Conservation (phyloP, 2,329 filamentous ascomycete genomes). For the Fusarium continuum region DNA sequence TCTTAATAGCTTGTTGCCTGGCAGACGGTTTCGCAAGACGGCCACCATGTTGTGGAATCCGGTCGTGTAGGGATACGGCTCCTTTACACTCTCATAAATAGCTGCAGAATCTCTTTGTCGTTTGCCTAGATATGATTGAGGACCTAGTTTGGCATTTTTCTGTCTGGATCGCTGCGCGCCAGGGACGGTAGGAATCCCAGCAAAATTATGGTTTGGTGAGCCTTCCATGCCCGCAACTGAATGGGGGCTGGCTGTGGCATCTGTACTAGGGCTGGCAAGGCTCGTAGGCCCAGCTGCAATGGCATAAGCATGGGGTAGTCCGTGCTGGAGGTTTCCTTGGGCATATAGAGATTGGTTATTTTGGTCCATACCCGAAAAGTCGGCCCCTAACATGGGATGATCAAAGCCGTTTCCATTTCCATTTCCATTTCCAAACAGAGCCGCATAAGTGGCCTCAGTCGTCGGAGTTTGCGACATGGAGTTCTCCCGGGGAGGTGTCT, state of each 20-base stretch:
- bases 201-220: conserved; percentile 54
- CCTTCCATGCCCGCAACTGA: conserved; percentile 64
- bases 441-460: conserved; percentile 52
- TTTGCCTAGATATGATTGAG: conserved; percentile 64
- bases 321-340: conserved; percentile 68
- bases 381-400: conserved; percentile 58
- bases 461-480: conserved; percentile 54
- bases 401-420: conserved; percentile 61
- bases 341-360: conserved; percentile 58
- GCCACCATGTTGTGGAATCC: conserved; percentile 90
- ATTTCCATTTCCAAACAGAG: conserved; percentile 62
- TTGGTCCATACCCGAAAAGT: conserved; percentile 63
- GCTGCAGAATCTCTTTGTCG: conserved; percentile 77
- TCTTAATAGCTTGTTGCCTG: conserved; percentile 77
- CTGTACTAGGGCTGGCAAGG: conserved; percentile 71
- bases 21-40: conserved; percentile 81
- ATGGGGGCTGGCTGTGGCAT: conserved; percentile 69
- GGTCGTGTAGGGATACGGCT: conserved; percentile 89
- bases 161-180: conserved; percentile 52
- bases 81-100: conserved; percentile 88
- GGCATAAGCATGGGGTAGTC: conserved; percentile 71
- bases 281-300: conserved; percentile 71
- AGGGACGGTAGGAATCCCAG: conserved; percentile 39
- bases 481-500: conserved; percentile 76
- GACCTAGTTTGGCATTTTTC: conserved; percentile 54